These are phyloP conservation scores for Arthroderma sp. DNA, from an alignment of 2,329 filamentous ascomycete species.

Conservation along the genomic window DNA sequence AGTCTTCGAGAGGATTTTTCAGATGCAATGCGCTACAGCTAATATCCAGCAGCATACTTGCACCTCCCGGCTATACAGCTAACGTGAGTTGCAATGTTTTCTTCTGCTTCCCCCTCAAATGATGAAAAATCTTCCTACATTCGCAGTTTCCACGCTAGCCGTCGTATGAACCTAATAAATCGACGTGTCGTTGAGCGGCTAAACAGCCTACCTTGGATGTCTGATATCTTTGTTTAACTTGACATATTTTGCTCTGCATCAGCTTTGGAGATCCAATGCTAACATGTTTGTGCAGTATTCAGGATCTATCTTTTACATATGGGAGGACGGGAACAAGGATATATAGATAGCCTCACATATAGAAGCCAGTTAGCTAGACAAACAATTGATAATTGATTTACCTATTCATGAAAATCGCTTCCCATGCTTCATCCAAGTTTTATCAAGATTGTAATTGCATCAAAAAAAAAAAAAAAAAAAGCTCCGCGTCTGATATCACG, in stretches of 20 bases:
- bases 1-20: too few relatives aligned
- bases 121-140: constrained; percentile 45
- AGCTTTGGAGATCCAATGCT: background rate
- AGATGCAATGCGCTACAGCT: too few relatives aligned
- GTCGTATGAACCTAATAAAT: constrained; percentile 37
- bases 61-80: background rate
- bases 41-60: background rate
- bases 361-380: too few relatives aligned
- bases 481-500: too few relatives aligned
- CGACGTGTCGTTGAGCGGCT: constrained; percentile 35
- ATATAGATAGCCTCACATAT: background rate
- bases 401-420: too few relatives aligned
- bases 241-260: background rate
- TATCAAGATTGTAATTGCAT: background rate
- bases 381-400: too few relatives aligned
- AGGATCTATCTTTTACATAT: background rate
- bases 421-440: too few relatives aligned
- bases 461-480: background rate
- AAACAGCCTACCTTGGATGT: constrained; percentile 39
- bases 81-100: constrained; percentile 6
- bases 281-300: too few relatives aligned
- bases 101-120: constrained; percentile 17
- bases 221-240: constrained; percentile 22
- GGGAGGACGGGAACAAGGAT: background rate
- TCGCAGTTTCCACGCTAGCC: constrained; percentile 51